These are phyloP conservation scores for Areca catechu DNA, from an alignment of 176 grass and related monocot genomes.

Conservation along the genomic window DNA sequence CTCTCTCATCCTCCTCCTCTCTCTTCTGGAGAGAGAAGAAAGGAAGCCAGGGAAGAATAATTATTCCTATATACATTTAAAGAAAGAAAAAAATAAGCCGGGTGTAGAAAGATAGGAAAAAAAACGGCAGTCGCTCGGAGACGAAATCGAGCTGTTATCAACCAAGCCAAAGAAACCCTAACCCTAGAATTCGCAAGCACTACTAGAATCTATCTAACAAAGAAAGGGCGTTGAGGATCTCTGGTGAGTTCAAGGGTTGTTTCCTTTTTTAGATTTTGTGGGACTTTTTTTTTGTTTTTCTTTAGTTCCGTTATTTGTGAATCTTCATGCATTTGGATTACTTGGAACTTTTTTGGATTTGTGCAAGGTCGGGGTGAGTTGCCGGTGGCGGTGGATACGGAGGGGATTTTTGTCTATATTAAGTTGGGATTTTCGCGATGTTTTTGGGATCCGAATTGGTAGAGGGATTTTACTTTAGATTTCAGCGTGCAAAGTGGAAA, in stretches of 20 bases:
- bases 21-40: constrained; percentile 24
- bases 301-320: too few species aligned
- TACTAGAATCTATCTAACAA: neutral
- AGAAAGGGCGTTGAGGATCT: neutral
- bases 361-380: too few species aligned
- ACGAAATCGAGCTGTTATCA: constrained; percentile 8
- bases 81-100: constrained; percentile 10
- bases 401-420: too few species aligned
- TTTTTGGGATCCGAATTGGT: neutral
- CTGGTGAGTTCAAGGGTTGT: too few species aligned
- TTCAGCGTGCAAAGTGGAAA: constrained; percentile 14
- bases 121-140: neutral
- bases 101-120: neutral
- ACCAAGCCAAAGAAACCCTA: constrained; percentile 17
- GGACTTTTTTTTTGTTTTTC: too few species aligned
- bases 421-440: neutral
- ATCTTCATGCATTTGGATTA: too few species aligned
- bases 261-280: neutral
- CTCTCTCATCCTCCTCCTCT: neutral
- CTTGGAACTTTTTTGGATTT: too few species aligned
- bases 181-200: constrained; percentile 17
- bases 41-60: constrained; percentile 17
- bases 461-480: constrained; percentile 15
- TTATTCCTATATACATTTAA: neutral
- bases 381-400: too few species aligned